These are phyloP conservation scores for Phytophthora macrochlamydospora DNA, from an alignment of 352 stramenopile species.

Conservation along the genomic window DNA sequence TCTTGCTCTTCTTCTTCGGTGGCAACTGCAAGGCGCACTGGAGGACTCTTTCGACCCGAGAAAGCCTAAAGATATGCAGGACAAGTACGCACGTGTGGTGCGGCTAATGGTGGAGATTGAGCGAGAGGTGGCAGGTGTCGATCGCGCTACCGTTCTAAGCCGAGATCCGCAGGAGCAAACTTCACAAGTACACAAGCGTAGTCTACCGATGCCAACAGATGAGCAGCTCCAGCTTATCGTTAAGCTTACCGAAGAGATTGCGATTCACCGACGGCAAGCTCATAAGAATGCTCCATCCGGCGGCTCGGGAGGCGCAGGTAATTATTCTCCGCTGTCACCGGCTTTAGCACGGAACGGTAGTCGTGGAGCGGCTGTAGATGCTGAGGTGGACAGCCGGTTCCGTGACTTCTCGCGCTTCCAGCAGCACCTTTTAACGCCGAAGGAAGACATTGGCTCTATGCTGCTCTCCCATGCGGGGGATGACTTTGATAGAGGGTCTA, in stretches of 20 bases:
- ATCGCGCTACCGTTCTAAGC: slow-evolving; percentile 68
- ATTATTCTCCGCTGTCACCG: slow-evolving; percentile 46
- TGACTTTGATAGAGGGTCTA: slow-evolving; percentile 44
- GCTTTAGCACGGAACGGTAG: slow-evolving; percentile 28
- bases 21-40: slow-evolving; percentile 86
- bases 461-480: slow-evolving; percentile 43
- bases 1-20: slow-evolving; percentile 81
- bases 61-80: slow-evolving; percentile 82
- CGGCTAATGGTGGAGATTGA: slow-evolving; percentile 88
- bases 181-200: slow-evolving; percentile 49
- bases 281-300: slow-evolving; percentile 30
- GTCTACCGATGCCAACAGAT: slow-evolving; percentile 82
- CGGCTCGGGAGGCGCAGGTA: slow-evolving; percentile 31
- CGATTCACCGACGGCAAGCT: slow-evolving; percentile 58
- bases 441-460: slow-evolving; percentile 60
- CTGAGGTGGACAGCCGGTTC: slow-evolving; percentile 71
- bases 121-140: slow-evolving; percentile 77
- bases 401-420: slow-evolving; percentile 88
- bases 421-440: slow-evolving; percentile 83
- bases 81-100: slow-evolving; percentile 86
- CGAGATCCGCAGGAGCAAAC: slow-evolving; percentile 42
- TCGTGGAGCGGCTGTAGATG: slow-evolving; percentile 32
- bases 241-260: slow-evolving; percentile 80
- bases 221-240: slow-evolving; percentile 87
- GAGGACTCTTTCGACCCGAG: slow-evolving; percentile 85